Evolutionary conservation across 441 rosid genomes (phyloP), one percentile per base, ranked within the genome.

Genomic region (Gossypium davidsonii): DNA sequence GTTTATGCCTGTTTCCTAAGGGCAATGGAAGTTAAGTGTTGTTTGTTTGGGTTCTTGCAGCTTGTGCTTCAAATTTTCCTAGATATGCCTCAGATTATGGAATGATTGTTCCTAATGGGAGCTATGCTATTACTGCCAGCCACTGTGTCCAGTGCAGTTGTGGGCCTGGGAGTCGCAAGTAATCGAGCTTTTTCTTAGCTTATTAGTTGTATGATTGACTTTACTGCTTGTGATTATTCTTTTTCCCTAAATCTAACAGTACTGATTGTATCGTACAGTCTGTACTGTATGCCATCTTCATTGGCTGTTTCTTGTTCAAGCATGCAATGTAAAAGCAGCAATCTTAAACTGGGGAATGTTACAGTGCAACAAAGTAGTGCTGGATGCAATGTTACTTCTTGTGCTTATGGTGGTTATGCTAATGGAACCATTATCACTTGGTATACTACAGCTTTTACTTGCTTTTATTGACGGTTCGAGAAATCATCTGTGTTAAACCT

Each of bases 71-170:
- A 4, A 89, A 85, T 60, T 90, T 93, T 73, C 97, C 97, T 4
- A 87, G 75, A 64, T 88, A 90, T 62, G 85, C 96, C 20, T 80
- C 84, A 12, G 98, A 93, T 74, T 78, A 64, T 63, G 92, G 93
- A 57, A 73, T 93, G 78, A 85, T 88, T 26, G 93, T 93, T 55
- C 96, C 94, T 18, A 93, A 93, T 6, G 98, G 98, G 58, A 91
- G 94, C 83, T 93, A 93, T 73, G 92, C 90, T 18, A 89, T 93
- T 61, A 78, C 92, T 6, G 96, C 97, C n/a, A 90, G 92, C 66
- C 94, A 93, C 71, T 93, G 97, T 67, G 96, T 93, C 76, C 97
- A 93, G 75, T 93, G 97, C 88, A 91, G 96, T 58, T 93, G 97
- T 21, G 84, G 89, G n/a, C 90, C 90, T 0, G 97, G 91, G 72